phyloP scores from a whole-genome alignment of 2,329 filamentous ascomycete genomes.

The Grosmannia serpens region DNA sequence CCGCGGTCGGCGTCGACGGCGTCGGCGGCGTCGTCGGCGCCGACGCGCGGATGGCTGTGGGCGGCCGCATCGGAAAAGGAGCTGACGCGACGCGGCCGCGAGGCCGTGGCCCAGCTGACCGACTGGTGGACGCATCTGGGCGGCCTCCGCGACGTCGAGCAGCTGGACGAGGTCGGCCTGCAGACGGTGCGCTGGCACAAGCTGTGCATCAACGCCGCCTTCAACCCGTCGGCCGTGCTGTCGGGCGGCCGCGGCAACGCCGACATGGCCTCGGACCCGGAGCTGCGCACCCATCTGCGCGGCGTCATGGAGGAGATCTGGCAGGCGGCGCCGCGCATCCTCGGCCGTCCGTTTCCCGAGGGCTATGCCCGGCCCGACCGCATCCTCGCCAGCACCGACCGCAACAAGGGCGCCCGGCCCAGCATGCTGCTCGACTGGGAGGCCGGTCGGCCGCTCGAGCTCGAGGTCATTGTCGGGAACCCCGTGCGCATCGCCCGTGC shows the following conservation, averaged over 20 bases:
- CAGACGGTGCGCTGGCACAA: slow-evolving; percentile 68
- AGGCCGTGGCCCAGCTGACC: slow-evolving; percentile 36
- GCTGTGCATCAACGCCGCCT: slow-evolving; percentile 63
- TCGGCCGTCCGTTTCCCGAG: slow-evolving; percentile 48
- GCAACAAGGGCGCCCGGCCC: slow-evolving; percentile 51
- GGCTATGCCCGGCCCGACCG: slow-evolving; percentile 50
- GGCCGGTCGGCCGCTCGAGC: slow-evolving; percentile 51
- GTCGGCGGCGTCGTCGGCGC: background rate
- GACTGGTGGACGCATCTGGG: slow-evolving; percentile 43
- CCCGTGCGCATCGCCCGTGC: slow-evolving; percentile 53
- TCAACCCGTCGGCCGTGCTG: slow-evolving; percentile 62
- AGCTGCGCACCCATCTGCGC: slow-evolving; percentile 48
- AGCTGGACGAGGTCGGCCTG: slow-evolving; percentile 47
- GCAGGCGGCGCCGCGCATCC: slow-evolving; percentile 47
- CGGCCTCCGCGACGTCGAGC: slow-evolving; percentile 52
- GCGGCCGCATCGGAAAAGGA: background rate
- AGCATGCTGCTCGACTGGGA: slow-evolving; percentile 65
- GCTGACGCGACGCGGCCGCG: slow-evolving; percentile 19
- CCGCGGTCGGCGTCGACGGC: background rate
- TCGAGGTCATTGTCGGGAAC: slow-evolving; percentile 64
- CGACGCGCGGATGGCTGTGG: too few species aligned
- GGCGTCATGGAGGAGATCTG: slow-evolving; percentile 62
- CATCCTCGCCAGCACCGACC: slow-evolving; percentile 50
- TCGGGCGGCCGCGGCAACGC: slow-evolving; percentile 53
- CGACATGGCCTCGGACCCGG: slow-evolving; percentile 50